phyloP scores from a whole-genome alignment of 345 rosid genomes.

The Mercurialis annua region DNA sequence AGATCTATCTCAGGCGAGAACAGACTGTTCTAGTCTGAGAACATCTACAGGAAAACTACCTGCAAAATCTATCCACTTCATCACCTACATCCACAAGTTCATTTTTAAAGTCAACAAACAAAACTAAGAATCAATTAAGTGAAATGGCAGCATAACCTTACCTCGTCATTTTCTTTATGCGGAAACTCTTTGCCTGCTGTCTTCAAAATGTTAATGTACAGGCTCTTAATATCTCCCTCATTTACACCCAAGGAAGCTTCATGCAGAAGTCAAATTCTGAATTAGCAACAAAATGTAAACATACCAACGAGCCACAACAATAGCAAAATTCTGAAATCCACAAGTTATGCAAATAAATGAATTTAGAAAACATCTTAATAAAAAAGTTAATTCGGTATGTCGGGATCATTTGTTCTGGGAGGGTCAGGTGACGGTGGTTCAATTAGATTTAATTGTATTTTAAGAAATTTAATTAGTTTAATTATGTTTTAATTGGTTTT shows the following conservation, averaged over 20 bases:
- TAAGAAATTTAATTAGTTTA: too few species aligned
- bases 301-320: too few species aligned
- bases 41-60: constrained; percentile 51
- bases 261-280: constrained; percentile 34
- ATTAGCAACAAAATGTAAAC: constrained; percentile 12
- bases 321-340: neutral
- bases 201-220: constrained; percentile 48
- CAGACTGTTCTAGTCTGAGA: too few species aligned
- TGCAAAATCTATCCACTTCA: constrained; percentile 66
- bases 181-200: constrained; percentile 40
- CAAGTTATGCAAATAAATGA: neutral
- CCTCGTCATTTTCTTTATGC: constrained; percentile 43
- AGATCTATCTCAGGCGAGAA: too few species aligned
- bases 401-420: too few species aligned
- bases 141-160: constrained; percentile 9
- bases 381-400: too few species aligned
- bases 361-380: neutral
- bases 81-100: constrained; percentile 42
- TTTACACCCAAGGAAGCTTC: constrained; percentile 22
- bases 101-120: neutral
- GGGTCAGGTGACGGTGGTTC: too few species aligned
- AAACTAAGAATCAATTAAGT: neutral
- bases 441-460: too few species aligned
- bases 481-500: too few species aligned
- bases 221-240: constrained; percentile 40